These are phyloP conservation scores for Clonostachys sp. DNA, from an alignment of 2,329 filamentous ascomycete species.

Conservation along the genomic window DNA sequence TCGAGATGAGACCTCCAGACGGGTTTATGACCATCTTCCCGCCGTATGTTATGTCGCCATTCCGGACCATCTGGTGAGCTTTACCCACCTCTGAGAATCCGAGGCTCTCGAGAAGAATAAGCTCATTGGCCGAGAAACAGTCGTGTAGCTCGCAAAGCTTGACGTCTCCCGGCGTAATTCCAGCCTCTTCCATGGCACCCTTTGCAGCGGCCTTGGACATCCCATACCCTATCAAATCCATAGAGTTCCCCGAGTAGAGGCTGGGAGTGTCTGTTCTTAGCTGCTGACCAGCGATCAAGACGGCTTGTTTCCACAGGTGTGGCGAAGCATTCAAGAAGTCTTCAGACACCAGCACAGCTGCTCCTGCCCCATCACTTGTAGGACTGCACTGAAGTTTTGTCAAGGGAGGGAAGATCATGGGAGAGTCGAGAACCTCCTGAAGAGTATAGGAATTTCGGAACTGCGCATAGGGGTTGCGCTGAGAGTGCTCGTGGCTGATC, in stretches of 20 bases:
- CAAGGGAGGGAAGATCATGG: too few species aligned
- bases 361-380: not conserved
- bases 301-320: not conserved
- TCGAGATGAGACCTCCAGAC: constrained; percentile 18
- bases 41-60: not conserved
- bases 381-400: too few species aligned
- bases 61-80: not conserved
- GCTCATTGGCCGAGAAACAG: constrained; percentile 19
- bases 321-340: not conserved
- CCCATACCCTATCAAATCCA: constrained; percentile 18
- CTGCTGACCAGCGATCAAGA: not conserved
- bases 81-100: constrained; percentile 8
- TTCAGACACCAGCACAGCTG: not conserved
- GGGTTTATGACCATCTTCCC: constrained; percentile 17
- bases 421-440: too few species aligned
- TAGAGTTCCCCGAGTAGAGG: constrained; percentile 6
- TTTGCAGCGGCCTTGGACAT: constrained; percentile 16
- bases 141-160: constrained; percentile 18
- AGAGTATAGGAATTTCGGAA: too few species aligned
- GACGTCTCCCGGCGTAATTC: constrained; percentile 8
- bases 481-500: too few species aligned
- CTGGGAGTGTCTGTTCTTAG: not conserved
- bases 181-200: constrained; percentile 12
- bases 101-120: constrained; percentile 14
- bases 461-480: too few species aligned